Percentiles rank a stretch among this genome's conserved stretches.
Evolutionary conservation across 768 basidiomycete genomes (phyloP).

Genomic region (Holtermanniella nyarrowii): DNA sequence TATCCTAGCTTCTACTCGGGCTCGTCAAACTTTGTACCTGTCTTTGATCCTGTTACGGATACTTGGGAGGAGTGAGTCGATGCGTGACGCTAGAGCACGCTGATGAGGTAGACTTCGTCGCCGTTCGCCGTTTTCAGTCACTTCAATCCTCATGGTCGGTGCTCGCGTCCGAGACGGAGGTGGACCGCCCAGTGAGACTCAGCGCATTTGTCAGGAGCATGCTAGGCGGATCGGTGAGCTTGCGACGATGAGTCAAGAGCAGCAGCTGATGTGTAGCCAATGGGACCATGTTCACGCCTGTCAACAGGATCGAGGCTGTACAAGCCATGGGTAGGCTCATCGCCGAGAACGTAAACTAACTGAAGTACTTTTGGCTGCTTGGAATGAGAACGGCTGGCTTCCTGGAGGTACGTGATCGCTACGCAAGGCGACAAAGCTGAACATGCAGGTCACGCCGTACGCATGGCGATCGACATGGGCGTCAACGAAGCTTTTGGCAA

Average conservation of each 20-base stretch:
- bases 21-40: constrained; percentile 82
- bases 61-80: constrained; percentile 56
- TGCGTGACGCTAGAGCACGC: background rate
- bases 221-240: constrained; percentile 43
- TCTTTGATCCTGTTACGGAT: constrained; percentile 73
- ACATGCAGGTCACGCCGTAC: constrained; percentile 62
- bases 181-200: constrained; percentile 63
- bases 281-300: constrained; percentile 76
- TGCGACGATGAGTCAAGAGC: background rate
- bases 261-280: constrained; percentile 42
- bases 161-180: constrained; percentile 84
- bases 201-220: constrained; percentile 65
- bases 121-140: constrained; percentile 85
- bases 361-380: constrained; percentile 77
- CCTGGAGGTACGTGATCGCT: constrained; percentile 52
- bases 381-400: constrained; percentile 93
- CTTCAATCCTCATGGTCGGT: constrained; percentile 88
- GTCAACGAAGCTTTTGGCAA: constrained; percentile 88
- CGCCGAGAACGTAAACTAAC: background rate
- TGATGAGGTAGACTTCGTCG: constrained; percentile 50
- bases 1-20: constrained; percentile 69
- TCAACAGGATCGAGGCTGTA: constrained; percentile 72
- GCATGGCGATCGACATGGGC: constrained; percentile 90
- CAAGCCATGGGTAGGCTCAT: constrained; percentile 75
- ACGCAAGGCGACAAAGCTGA: background rate